These are phyloP conservation scores for Fusarium ambrosium DNA, from an alignment of 2,329 filamentous ascomycete species.

Conservation along the genomic window DNA sequence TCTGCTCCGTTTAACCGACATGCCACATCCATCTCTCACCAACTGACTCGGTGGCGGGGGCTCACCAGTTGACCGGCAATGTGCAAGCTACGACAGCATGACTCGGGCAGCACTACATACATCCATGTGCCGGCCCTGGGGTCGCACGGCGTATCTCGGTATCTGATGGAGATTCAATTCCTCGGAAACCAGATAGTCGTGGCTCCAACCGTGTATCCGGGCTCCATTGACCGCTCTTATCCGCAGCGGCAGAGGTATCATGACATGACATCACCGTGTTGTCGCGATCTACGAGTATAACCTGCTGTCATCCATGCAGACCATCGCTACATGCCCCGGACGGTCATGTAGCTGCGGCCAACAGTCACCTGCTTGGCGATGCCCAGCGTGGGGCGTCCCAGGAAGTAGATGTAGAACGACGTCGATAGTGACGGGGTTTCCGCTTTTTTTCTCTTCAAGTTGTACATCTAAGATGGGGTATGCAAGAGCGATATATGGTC, in stretches of 20 bases:
- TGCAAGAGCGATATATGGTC: conserved; percentile 26
- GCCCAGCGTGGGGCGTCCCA: conserved; percentile 12
- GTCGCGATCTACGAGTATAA: conserved; percentile 34
- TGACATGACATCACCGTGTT: conserved; percentile 26
- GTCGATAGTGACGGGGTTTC: conserved; percentile 10
- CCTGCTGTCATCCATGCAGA: conserved; percentile 16
- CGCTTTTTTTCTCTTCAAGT: conserved; percentile 13
- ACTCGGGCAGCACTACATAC: conserved; percentile 21
- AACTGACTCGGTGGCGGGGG: conserved; percentile 1
- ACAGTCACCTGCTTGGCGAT: conserved; percentile 22
- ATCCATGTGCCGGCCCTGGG: neutral
- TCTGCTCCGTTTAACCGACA: neutral
- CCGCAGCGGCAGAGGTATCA: conserved; percentile 7
- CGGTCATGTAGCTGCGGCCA: conserved; percentile 25
- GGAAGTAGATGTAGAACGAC: conserved; percentile 9
- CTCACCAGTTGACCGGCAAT: conserved; percentile 9
- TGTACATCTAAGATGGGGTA: conserved; percentile 15
- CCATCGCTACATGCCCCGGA: conserved; percentile 15
- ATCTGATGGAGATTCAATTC: conserved; percentile 1
- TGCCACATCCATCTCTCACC: neutral
- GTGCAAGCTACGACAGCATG: conserved; percentile 18
- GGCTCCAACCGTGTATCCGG: neutral
- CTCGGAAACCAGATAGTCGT: neutral
- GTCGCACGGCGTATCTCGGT: conserved; percentile 3
- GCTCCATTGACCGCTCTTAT: conserved; percentile 1